A percentile compares a stretch with the other conserved stretches of the same genome.
phyloP scores from a whole-genome alignment of 306 rosid species.

The Begonia fuchsioides region DNA sequence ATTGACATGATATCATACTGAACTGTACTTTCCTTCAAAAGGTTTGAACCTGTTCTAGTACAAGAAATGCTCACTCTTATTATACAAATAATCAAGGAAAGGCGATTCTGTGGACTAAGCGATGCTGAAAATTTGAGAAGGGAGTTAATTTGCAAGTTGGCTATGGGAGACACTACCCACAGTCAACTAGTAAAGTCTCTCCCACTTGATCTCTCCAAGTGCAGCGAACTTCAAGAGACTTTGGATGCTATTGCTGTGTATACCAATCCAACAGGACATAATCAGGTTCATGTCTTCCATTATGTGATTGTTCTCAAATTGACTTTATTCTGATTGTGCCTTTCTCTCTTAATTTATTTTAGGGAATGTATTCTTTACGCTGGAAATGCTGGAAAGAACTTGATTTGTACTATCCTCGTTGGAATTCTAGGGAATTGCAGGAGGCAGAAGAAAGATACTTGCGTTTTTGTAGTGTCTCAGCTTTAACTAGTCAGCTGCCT shows the following conservation, averaged over 20 bases:
- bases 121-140: constrained; percentile 74
- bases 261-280: constrained; percentile 82
- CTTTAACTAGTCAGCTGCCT: constrained; percentile 59
- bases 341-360: constrained; percentile 12
- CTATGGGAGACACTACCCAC: constrained; percentile 75
- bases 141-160: constrained; percentile 67
- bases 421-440: constrained; percentile 88
- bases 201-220: constrained; percentile 81
- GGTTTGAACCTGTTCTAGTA: constrained; percentile 67
- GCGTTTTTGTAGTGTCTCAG: constrained; percentile 57
- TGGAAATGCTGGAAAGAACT: constrained; percentile 76
- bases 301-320: constrained; percentile 6
- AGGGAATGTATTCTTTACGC: constrained; percentile 86
- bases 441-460: constrained; percentile 90
- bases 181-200: constrained; percentile 92
- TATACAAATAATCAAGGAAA: constrained; percentile 79
- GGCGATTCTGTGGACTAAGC: constrained; percentile 82
- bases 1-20: not conserved
- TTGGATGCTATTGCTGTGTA: constrained; percentile 56
- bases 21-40: constrained; percentile 13
- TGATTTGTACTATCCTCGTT: constrained; percentile 89
- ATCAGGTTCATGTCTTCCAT: constrained; percentile 39
- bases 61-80: constrained; percentile 92
- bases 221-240: constrained; percentile 55
- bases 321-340: constrained; percentile 9